Percentiles rank a stretch among this genome's conserved stretches.
Evolutionary conservation across 2,329 filamentous ascomycete genomes (phyloP).

Genomic region (Arthroderma sp.): DNA sequence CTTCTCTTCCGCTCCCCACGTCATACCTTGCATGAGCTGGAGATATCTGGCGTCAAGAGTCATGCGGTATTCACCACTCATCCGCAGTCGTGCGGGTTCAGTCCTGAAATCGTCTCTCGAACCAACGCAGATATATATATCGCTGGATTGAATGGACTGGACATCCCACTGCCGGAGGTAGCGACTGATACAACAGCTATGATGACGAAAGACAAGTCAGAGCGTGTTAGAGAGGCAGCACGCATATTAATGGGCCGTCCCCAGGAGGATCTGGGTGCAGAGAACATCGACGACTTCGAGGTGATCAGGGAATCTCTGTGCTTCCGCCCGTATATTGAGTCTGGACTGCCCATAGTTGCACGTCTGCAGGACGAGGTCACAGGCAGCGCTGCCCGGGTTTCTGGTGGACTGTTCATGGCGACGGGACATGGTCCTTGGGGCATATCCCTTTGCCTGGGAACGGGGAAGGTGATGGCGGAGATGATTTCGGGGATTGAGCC

Average conservation of each 20-base stretch:
- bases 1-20: conserved; percentile 52
- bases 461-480: conserved; percentile 58
- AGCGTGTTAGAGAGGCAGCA: conserved; percentile 23
- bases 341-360: conserved; percentile 52
- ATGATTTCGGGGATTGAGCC: conserved; percentile 49
- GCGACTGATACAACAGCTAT: conserved; percentile 30
- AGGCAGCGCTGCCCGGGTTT: conserved; percentile 38
- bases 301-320: conserved; percentile 56
- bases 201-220: conserved; percentile 34
- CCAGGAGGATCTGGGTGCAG: conserved; percentile 9
- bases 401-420: conserved; percentile 55
- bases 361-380: conserved; percentile 47
- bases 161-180: conserved; percentile 47
- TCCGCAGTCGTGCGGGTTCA: conserved; percentile 42
- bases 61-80: conserved; percentile 59
- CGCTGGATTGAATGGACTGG: conserved; percentile 55
- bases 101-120: conserved; percentile 60
- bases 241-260: conserved; percentile 26
- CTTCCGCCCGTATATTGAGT: conserved; percentile 57
- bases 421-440: conserved; percentile 70
- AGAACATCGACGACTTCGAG: conserved; percentile 43
- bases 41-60: conserved; percentile 38
- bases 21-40: conserved; percentile 23
- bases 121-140: conserved; percentile 58
- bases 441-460: conserved; percentile 52